Evolutionary conservation across 495 filamentous ascomycete species (phyloP), one percentile per base, ranked within the genome.

Genomic region (Penicillium chermesinum): DNA sequence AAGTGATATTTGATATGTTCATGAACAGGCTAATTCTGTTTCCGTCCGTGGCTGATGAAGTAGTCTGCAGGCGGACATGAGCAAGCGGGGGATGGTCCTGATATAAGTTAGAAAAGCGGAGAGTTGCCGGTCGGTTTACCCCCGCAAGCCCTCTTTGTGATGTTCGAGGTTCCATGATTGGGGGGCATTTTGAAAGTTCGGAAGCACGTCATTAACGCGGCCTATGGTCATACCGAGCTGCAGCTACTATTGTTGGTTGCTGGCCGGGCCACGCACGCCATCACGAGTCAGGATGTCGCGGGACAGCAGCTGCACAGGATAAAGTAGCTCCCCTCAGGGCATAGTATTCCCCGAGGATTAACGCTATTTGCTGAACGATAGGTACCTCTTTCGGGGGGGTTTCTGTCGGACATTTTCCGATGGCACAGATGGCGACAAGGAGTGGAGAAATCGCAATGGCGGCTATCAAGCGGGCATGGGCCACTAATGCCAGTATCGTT

Each of bases 201-300:
- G 4, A 30, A 30, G 4, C 25, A 30, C 25, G 25, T 10, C 25
- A 30, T 30, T 30, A 30, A 30, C 10, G 25, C 25, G 25, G 10
- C 25, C 10, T 10, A 10, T 30, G 25, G 25, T 30, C 25, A 41
- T 34, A 13, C 40, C 12, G 40, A 35, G 48, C 21, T 41, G 25
- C 5, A 30, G 5, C 13, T 16, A 35, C n/a, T n/a, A n/a, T n/a
- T n/a, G n/a, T n/a, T n/a, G n/a, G n/a, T n/a, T n/a, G n/a, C n/a
- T n/a, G n/a, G n/a, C n/a, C n/a, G 45, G 35, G 25, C 25, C 25
- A 10, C 25, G 59, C 62, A 65, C 62, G 62, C 49, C 59, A 65
- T 65, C 50, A 18, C 25, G 21, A 19, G 46, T 41, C 15, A 12
- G 16, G 45, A 57, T 56, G 48, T 51, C 53, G 53, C n/a, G n/a